Conservation (phyloP, 495 filamentous ascomycete genomes). For the Penicillium tannophilum region DNA sequence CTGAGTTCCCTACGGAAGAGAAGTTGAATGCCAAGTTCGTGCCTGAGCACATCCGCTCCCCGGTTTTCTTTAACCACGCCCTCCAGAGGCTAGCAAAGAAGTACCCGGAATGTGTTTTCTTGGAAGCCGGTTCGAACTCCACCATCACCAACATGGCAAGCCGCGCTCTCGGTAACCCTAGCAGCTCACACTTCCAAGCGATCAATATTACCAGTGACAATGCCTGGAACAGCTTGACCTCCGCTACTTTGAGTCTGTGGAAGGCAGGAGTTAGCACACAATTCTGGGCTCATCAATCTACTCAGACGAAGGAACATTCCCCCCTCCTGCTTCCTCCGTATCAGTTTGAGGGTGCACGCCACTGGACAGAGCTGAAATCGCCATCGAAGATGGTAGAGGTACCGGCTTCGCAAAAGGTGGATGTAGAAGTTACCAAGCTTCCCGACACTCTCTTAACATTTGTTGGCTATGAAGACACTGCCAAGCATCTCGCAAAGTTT, state of each 20-base stretch:
- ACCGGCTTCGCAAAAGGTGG: background rate
- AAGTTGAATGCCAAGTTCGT: constrained; percentile 41
- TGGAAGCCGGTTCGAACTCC: constrained; percentile 55
- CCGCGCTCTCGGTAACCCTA: constrained; percentile 25
- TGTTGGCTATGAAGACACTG: constrained; percentile 45
- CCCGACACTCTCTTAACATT: background rate
- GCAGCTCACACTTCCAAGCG: constrained; percentile 38
- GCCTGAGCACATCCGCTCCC: constrained; percentile 46
- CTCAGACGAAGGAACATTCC: constrained; percentile 38
- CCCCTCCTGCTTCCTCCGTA: constrained; percentile 53
- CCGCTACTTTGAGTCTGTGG: constrained; percentile 52
- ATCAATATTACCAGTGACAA: constrained; percentile 41
- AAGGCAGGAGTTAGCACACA: constrained; percentile 36
- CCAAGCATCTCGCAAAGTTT: background rate
- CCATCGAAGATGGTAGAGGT: background rate
- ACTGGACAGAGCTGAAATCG: constrained; percentile 29
- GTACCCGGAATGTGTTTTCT: constrained; percentile 31
- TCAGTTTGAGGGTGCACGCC: constrained; percentile 51
- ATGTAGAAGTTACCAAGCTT: background rate
- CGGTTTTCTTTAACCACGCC: constrained; percentile 54
- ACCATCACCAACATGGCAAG: constrained; percentile 48
- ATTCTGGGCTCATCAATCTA: constrained; percentile 52
- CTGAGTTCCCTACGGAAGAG: constrained; percentile 27
- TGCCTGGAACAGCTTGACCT: constrained; percentile 31
- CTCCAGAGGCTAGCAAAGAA: constrained; percentile 43